These are phyloP conservation scores for Phytopythium vexans DNA, from an alignment of 352 stramenopile species.

Conservation along the genomic window DNA sequence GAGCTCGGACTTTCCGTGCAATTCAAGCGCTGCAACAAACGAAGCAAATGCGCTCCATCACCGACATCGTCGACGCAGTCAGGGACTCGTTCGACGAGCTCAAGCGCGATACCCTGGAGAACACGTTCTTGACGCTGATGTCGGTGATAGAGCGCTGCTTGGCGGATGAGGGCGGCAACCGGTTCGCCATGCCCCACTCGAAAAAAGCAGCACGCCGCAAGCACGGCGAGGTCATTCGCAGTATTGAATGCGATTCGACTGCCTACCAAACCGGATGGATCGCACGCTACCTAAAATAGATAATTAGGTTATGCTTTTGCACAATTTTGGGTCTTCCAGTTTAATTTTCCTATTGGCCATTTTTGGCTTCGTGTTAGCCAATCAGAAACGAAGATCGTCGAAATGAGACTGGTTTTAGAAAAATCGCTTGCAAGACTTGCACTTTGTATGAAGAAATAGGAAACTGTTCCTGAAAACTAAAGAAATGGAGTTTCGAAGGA, in stretches of 20 bases:
- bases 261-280: background rate
- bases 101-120: background rate
- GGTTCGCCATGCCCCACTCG: background rate
- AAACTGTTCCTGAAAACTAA: too few species aligned
- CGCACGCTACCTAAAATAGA: background rate
- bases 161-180: background rate
- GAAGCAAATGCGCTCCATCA: background rate
- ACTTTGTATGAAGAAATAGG: too few species aligned
- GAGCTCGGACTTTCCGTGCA: slow-evolving; percentile 8
- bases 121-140: background rate
- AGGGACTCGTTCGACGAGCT: background rate
- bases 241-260: background rate
- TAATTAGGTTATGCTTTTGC: background rate
- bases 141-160: background rate
- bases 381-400: background rate
- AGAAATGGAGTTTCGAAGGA: too few species aligned
- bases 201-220: background rate
- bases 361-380: background rate
- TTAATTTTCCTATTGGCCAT: background rate
- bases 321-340: background rate
- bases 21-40: background rate
- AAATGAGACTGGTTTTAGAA: background rate
- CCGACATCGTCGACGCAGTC: background rate
- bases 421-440: too few species aligned
- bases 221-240: background rate